A percentile compares a stretch with the other conserved stretches of the same genome.
phyloP scores from a whole-genome alignment of 768 basidiomycete species.

The Suillus tomentosus region DNA sequence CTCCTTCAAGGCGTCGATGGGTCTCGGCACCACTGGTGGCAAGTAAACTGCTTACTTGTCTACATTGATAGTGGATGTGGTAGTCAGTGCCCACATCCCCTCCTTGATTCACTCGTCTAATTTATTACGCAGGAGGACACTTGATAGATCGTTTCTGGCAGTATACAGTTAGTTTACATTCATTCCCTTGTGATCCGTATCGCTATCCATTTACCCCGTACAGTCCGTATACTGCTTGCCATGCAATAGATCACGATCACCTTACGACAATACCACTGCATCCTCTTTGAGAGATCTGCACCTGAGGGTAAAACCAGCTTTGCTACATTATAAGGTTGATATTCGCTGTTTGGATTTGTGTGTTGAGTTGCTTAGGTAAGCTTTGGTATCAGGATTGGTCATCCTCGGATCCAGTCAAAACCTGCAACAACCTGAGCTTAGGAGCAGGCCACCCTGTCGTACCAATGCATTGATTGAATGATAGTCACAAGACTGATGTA shows the following conservation, averaged over 20 bases:
- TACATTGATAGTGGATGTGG: neutral
- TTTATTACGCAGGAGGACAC: conserved; percentile 15
- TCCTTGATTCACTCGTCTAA: neutral
- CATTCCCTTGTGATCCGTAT: conserved; percentile 7
- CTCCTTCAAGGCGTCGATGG: conserved; percentile 81
- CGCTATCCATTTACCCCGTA: conserved; percentile 9
- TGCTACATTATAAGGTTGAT: no score
- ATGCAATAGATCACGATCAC: conserved; percentile 12
- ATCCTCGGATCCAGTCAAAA: no score
- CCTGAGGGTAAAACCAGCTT: neutral
- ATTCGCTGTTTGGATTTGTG: neutral
- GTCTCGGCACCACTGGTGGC: conserved; percentile 86
- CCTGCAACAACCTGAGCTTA: no score
- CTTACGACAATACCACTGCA: neutral
- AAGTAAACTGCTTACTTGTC: conserved; percentile 51
- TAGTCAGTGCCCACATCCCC: neutral
- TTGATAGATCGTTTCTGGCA: conserved; percentile 16
- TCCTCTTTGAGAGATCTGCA: neutral
- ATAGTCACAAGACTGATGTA: no score
- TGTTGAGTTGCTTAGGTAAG: no score
- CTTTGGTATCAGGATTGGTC: no score
- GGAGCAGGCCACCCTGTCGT: no score
- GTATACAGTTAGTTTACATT: conserved; percentile 13
- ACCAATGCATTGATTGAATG: no score
- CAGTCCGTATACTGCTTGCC: conserved; percentile 3